phyloP scores from a whole-genome alignment of 2,329 filamentous ascomycete genomes.

The Hortaea sp. region DNA sequence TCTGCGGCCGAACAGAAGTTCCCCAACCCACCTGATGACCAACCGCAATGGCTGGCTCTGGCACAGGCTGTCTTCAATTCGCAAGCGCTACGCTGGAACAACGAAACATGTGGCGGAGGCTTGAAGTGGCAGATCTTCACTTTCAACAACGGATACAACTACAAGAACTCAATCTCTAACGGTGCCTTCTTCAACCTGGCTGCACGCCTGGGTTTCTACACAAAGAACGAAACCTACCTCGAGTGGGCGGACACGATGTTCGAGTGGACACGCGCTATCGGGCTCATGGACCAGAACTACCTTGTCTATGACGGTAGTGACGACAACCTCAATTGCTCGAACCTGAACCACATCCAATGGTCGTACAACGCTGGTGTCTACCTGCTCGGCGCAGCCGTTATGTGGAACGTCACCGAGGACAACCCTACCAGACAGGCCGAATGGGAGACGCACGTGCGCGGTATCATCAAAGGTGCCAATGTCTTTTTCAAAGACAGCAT shows the following conservation, averaged over 20 bases:
- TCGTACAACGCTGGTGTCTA: constrained; percentile 38
- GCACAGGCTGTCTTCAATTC: constrained; percentile 34
- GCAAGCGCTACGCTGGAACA: constrained; percentile 30
- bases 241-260: constrained; percentile 48
- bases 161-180: constrained; percentile 41
- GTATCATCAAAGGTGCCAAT: constrained; percentile 18
- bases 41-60: constrained; percentile 37
- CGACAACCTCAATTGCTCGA: constrained; percentile 33
- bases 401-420: constrained; percentile 31
- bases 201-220: constrained; percentile 32
- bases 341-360: constrained; percentile 38
- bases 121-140: constrained; percentile 31
- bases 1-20: constrained; percentile 45
- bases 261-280: constrained; percentile 30
- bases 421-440: constrained; percentile 10
- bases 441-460: constrained; percentile 14
- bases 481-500: constrained; percentile 31
- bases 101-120: constrained; percentile 27
- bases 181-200: constrained; percentile 44
- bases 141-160: constrained; percentile 42
- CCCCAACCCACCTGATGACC: constrained; percentile 30
- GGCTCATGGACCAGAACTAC: constrained; percentile 45
- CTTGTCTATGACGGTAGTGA: constrained; percentile 39
- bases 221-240: constrained; percentile 44
- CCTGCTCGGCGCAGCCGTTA: constrained; percentile 37